Conservation (phyloP, 352 stramenopile genomes). For the Phytophthora sp. region DNA sequence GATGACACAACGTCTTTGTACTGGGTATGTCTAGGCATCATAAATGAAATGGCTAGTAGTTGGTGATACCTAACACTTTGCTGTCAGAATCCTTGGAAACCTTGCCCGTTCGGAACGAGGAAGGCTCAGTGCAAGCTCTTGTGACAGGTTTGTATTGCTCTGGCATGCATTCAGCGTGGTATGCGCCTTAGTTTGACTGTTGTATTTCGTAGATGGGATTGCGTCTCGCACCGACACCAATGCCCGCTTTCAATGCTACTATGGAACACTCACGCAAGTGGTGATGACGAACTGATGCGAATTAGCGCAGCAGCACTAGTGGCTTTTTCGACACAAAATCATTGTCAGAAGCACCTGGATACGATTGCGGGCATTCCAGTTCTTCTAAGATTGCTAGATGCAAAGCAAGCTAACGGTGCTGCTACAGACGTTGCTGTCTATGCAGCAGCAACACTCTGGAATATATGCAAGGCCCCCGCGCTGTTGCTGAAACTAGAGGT, state of each 20-base stretch:
- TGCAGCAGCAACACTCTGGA: conserved; percentile 65
- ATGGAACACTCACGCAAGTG: conserved; percentile 26
- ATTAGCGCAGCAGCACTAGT: conserved; percentile 61
- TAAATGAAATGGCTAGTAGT: not conserved
- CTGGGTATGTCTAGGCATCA: conserved; percentile 26
- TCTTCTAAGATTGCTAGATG: conserved; percentile 56
- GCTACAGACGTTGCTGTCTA: conserved; percentile 53
- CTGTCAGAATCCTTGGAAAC: conserved; percentile 65
- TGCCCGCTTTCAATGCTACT: conserved; percentile 71
- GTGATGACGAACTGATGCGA: conserved; percentile 40
- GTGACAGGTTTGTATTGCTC: conserved; percentile 41
- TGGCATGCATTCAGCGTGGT: no score
- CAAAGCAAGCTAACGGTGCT: conserved; percentile 13
- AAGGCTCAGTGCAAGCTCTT: conserved; percentile 65
- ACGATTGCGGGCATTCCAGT: conserved; percentile 45
- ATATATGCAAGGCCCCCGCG: conserved; percentile 67
- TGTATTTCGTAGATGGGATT: conserved; percentile 51
- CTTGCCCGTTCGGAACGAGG: conserved; percentile 58
- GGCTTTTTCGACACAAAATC: conserved; percentile 71
- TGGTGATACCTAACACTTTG: not conserved
- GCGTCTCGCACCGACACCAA: conserved; percentile 72
- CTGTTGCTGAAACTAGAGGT: conserved; percentile 78
- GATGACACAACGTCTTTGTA: conserved; percentile 38
- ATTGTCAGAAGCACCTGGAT: conserved; percentile 78
- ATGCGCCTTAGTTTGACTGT: not conserved